These are phyloP conservation scores for Coemansia sp. DNA, from an alignment of 192 early-diverging fungal species.

Conservation along the genomic window DNA sequence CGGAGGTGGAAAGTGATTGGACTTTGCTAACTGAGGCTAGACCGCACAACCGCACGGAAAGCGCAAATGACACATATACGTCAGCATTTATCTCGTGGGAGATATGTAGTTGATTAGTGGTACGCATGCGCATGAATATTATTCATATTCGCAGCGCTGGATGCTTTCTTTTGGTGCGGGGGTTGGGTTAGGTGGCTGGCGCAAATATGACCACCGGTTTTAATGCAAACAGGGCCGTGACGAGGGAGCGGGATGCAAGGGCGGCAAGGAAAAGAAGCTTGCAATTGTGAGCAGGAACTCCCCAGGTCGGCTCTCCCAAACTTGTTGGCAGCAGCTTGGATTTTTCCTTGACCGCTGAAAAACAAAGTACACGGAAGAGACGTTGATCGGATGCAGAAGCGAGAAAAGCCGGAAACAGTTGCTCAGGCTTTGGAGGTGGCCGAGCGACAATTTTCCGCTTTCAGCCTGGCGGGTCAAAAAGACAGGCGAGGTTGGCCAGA, in stretches of 20 bases:
- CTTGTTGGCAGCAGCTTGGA: too few relatives aligned
- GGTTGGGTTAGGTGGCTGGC: not conserved
- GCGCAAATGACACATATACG: not conserved
- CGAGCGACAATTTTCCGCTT: not conserved
- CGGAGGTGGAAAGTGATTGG: not conserved
- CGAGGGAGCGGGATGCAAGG: not conserved
- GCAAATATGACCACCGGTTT: not conserved
- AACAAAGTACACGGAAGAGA: not conserved
- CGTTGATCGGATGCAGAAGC: slow-evolving; percentile 1
- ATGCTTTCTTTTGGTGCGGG: not conserved
- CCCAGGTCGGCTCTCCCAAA: too few relatives aligned
- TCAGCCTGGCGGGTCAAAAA: not conserved
- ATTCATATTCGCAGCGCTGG: slow-evolving; percentile 6
- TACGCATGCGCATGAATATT: slow-evolving; percentile 8
- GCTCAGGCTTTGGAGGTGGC: not conserved
- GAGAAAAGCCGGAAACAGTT: not conserved
- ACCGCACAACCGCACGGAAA: not conserved
- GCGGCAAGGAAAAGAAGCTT: not conserved
- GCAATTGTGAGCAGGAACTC: not conserved
- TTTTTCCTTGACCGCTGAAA: not conserved
- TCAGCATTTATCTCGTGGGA: not conserved
- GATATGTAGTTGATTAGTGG: not conserved
- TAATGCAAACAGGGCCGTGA: not conserved
- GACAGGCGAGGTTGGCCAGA: not conserved
- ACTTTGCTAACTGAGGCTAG: not conserved